Evolutionary conservation across 2,329 filamentous ascomycete genomes (phyloP).

Genomic region (Bertia moriformis): DNA sequence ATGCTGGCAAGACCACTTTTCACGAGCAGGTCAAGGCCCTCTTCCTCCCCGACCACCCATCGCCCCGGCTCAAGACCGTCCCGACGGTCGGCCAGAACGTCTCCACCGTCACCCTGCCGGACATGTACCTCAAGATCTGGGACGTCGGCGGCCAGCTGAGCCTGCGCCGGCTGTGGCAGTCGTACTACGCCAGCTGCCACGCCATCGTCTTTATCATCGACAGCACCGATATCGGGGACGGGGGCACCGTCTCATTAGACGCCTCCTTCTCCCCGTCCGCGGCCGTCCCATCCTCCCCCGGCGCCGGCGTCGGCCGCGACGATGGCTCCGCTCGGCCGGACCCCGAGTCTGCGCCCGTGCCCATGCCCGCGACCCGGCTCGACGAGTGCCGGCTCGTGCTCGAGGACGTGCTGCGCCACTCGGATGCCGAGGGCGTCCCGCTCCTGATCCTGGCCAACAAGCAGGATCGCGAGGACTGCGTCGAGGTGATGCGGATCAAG

Average conservation of each 20-base stretch:
- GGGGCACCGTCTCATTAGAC: constrained; percentile 39
- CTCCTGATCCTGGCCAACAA: constrained; percentile 91
- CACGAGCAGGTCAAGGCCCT: constrained; percentile 90
- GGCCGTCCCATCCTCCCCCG: constrained; percentile 16
- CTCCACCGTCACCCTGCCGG: constrained; percentile 73
- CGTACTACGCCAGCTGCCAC: constrained; percentile 85
- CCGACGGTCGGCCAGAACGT: constrained; percentile 97
- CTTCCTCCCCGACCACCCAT: constrained; percentile 50
- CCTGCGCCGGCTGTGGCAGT: constrained; percentile 83
- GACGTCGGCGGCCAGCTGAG: constrained; percentile 89
- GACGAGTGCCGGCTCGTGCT: constrained; percentile 82
- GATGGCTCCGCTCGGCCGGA: constrained; percentile 4
- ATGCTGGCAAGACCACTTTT: constrained; percentile 95
- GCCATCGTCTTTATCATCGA: constrained; percentile 98
- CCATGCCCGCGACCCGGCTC: constrained; percentile 45
- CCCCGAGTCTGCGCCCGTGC: constrained; percentile 14
- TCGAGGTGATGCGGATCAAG: constrained; percentile 94
- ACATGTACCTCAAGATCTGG: constrained; percentile 98
- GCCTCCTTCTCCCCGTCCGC: constrained; percentile 15
- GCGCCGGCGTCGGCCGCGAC: too few relatives aligned
- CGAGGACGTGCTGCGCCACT: constrained; percentile 75
- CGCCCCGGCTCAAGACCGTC: constrained; percentile 68
- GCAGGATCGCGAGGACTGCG: constrained; percentile 91
- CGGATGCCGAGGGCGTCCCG: constrained; percentile 81
- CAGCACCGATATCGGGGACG: constrained; percentile 81